Conservation (phyloP, 768 basidiomycete species). For the Boletus bicolor region DNA sequence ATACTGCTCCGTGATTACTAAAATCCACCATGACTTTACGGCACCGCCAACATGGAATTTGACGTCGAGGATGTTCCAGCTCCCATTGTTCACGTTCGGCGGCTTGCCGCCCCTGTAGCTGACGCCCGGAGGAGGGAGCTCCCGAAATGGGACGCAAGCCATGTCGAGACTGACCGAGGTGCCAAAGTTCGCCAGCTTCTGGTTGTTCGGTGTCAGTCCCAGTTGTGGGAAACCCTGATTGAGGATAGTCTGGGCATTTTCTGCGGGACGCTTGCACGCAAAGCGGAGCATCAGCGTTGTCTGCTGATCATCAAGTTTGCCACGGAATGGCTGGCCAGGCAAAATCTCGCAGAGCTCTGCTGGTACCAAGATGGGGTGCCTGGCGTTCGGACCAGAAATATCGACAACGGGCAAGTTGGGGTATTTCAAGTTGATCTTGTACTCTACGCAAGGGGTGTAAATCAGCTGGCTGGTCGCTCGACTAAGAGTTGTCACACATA, state of each 20-base stretch:
- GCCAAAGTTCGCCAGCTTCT: slow-evolving; percentile 53
- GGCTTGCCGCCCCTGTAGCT: slow-evolving; percentile 48
- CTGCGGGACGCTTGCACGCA: slow-evolving; percentile 60
- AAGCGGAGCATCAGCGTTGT: slow-evolving; percentile 67
- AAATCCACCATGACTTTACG: slow-evolving; percentile 60
- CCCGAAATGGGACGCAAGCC: slow-evolving; percentile 61
- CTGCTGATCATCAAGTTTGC: slow-evolving; percentile 56
- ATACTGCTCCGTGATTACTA: slow-evolving; percentile 56
- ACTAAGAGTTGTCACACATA: slow-evolving; percentile 31
- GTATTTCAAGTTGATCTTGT: slow-evolving; percentile 48
- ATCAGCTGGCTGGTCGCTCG: slow-evolving; percentile 2
- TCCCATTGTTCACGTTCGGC: slow-evolving; percentile 50
- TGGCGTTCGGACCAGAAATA: slow-evolving; percentile 37
- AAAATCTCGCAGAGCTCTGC: slow-evolving; percentile 70
- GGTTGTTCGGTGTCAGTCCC: slow-evolving; percentile 43
- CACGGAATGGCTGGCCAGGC: slow-evolving; percentile 56
- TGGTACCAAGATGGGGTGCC: slow-evolving; percentile 45
- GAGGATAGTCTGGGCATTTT: slow-evolving; percentile 58
- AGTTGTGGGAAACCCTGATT: slow-evolving; percentile 55
- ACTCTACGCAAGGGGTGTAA: slow-evolving; percentile 39
- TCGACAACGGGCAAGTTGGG: slow-evolving; percentile 58
- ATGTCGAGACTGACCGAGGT: slow-evolving; percentile 55
- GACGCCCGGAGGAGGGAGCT: slow-evolving; percentile 57
- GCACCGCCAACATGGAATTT: slow-evolving; percentile 58
- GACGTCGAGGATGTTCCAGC: slow-evolving; percentile 76